These are phyloP conservation scores for Diphasiastrum complanatum DNA, from an alignment of 83 land plant species.

Conservation along the genomic window DNA sequence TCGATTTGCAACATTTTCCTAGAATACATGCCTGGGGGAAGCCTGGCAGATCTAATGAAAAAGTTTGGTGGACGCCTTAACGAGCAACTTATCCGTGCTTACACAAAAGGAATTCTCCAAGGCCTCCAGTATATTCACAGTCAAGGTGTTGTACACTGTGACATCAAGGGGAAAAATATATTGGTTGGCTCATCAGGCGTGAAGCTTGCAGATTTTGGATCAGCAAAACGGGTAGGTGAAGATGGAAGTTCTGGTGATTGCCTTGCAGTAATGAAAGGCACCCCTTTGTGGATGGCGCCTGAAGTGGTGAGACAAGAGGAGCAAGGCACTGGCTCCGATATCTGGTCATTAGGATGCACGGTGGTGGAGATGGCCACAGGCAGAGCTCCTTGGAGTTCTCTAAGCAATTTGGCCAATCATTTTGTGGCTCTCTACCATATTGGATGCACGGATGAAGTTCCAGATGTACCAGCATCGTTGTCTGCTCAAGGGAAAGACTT, in stretches of 20 bases:
- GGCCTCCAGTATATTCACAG: too few species aligned
- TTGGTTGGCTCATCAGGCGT: neutral
- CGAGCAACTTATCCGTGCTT: too few species aligned
- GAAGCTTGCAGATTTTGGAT: constrained; percentile 1
- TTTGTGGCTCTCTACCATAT: constrained; percentile 7
- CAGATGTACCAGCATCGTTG: neutral
- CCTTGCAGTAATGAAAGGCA: neutral
- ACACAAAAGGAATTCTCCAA: too few species aligned
- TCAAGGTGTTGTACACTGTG: too few species aligned
- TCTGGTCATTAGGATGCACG: constrained; percentile 14
- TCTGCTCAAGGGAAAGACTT: constrained; percentile 8
- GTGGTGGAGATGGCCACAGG: constrained; percentile 10
- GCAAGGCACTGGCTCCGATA: constrained; percentile 3
- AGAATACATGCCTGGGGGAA: too few species aligned
- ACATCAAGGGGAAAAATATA: too few species aligned
- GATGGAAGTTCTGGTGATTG: neutral
- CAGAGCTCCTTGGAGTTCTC: neutral
- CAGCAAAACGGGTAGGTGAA: neutral
- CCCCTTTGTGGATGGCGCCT: too few species aligned
- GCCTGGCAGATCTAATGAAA: too few species aligned
- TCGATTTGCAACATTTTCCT: too few species aligned
- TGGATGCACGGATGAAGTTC: constrained; percentile 5
- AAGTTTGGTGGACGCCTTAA: too few species aligned
- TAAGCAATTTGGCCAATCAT: neutral
- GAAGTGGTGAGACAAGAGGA: constrained; percentile 9